Evolutionary conservation across 176 grass and related monocot genomes (phyloP).

Genomic region (Canna indica): DNA sequence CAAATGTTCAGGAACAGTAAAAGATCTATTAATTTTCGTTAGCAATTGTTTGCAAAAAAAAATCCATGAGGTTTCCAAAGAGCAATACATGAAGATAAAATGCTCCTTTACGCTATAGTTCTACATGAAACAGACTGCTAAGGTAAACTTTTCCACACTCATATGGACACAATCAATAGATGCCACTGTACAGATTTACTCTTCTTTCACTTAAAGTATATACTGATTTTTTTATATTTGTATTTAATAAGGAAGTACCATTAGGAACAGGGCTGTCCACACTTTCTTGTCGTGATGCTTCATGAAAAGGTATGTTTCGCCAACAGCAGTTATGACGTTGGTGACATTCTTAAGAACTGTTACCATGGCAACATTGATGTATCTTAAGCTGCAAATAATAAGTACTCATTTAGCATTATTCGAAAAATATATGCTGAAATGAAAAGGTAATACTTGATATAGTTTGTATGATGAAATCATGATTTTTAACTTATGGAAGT

Average conservation of each 20-base stretch:
- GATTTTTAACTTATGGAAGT: neutral
- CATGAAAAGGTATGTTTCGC: slow-evolving; percentile 83
- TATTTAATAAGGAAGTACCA: slow-evolving; percentile 42
- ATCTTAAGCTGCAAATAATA: slow-evolving; percentile 70
- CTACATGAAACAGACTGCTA: neutral
- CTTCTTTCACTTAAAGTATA: neutral
- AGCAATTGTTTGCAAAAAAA: neutral
- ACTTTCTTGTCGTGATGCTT: slow-evolving; percentile 77
- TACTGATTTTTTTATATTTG: slow-evolving; percentile 9
- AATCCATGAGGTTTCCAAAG: neutral
- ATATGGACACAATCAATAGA: neutral
- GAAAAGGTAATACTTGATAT: neutral
- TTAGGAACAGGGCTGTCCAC: slow-evolving; percentile 75
- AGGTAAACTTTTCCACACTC: neutral
- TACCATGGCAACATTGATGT: slow-evolving; percentile 98
- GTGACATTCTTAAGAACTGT: slow-evolving; percentile 91
- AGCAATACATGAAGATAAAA: neutral
- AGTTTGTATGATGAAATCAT: neutral
- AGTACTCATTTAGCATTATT: slow-evolving; percentile 6
- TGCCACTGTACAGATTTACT: neutral
- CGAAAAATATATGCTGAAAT: neutral
- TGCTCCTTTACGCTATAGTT: neutral
- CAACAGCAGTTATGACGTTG: slow-evolving; percentile 90
- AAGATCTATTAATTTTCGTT: neutral
- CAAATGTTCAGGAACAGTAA: neutral